phyloP scores from a whole-genome alignment of 768 basidiomycete genomes.

The Leccinum subtestaceum region DNA sequence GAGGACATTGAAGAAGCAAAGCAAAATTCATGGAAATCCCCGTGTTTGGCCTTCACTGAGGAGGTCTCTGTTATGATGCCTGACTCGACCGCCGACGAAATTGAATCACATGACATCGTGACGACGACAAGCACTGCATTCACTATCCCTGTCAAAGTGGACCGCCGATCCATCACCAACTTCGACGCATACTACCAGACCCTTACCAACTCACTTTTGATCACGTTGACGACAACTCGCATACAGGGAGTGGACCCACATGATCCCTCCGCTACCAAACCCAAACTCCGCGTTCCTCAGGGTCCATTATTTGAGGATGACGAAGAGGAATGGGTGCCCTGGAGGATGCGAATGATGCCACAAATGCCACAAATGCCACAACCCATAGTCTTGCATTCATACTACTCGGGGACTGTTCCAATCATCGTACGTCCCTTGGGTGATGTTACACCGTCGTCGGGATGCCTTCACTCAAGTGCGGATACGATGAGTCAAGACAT shows the following conservation, averaged over 20 bases:
- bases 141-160: not conserved
- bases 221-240: not conserved
- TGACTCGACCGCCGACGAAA: not conserved
- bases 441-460: not conserved
- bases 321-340: constrained; percentile 10
- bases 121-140: not conserved
- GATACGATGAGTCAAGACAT: not conserved
- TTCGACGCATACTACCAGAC: constrained; percentile 8
- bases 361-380: not conserved
- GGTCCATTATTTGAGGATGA: constrained; percentile 1
- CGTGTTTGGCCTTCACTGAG: not conserved
- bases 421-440: not conserved
- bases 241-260: not conserved
- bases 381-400: not conserved
- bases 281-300: not conserved
- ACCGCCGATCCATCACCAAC: not conserved
- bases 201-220: not conserved
- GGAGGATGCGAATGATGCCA: not conserved
- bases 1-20: not conserved
- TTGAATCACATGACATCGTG: not conserved
- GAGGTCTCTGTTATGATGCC: not conserved
- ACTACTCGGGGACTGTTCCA: not conserved
- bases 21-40: too few species aligned
- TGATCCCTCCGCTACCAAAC: not conserved
- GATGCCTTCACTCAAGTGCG: not conserved